A percentile compares a stretch with the other conserved stretches of the same genome.
These are phyloP conservation scores for Apophysomyces elegans DNA, from an alignment of 371 early-diverging fungal genomes.

Conservation along the genomic window DNA sequence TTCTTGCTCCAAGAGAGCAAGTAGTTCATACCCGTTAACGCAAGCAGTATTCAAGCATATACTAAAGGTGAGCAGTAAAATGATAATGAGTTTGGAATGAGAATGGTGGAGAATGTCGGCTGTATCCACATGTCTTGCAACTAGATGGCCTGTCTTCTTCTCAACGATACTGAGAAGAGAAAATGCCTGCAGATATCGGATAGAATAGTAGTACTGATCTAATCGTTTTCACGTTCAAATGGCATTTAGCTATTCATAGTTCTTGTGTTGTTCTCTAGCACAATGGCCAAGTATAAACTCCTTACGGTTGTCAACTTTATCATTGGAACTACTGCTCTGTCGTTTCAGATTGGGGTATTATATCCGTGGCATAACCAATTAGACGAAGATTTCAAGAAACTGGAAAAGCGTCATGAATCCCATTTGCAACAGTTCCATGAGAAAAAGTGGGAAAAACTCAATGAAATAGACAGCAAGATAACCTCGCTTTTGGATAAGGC, in stretches of 20 bases:
- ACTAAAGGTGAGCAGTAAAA: no score
- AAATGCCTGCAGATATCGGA: background rate
- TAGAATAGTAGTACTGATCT: background rate
- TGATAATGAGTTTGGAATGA: background rate
- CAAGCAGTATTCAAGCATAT: no score
- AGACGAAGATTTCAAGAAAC: constrained; percentile 4
- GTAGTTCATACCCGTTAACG: no score
- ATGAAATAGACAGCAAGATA: background rate
- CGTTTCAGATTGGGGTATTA: background rate
- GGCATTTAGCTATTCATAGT: background rate
- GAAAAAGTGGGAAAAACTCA: constrained; percentile 1
- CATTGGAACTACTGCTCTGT: background rate
- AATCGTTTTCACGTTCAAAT: background rate
- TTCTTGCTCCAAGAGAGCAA: no score
- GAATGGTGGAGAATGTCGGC: background rate
- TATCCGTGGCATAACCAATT: constrained; percentile 5
- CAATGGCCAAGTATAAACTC: background rate
- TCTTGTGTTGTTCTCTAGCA: background rate
- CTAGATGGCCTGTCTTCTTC: background rate
- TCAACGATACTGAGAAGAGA: background rate
- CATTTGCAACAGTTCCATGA: background rate
- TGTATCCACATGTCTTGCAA: background rate
- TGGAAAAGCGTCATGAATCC: background rate
- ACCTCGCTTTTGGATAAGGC: background rate
- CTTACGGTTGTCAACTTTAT: background rate